A percentile compares a stretch with the other conserved stretches of the same genome.
phyloP scores from a whole-genome alignment of 768 basidiomycete genomes.

The Boletellus ananas region DNA sequence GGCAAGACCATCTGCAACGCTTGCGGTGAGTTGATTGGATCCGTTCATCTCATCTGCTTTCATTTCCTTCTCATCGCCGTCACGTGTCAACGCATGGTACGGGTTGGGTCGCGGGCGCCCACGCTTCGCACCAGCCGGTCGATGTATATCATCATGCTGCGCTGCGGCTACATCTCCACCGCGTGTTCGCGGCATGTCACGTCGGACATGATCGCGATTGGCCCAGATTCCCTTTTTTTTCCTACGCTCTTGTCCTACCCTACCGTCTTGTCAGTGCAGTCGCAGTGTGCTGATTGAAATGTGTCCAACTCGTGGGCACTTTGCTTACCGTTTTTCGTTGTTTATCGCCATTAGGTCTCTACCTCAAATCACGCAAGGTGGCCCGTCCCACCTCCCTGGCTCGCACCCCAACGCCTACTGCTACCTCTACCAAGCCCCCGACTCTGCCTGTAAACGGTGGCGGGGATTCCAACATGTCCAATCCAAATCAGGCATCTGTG shows the following conservation, averaged over 20 bases:
- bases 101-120: slow-evolving; percentile 32
- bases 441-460: slow-evolving; percentile 33
- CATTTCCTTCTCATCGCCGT: slow-evolving; percentile 30
- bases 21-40: slow-evolving; percentile 63
- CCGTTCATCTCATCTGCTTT: slow-evolving; percentile 32
- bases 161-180: slow-evolving; percentile 29
- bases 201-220: slow-evolving; percentile 34
- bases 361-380: slow-evolving; percentile 79
- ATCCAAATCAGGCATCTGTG: slow-evolving; percentile 34
- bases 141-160: slow-evolving; percentile 34
- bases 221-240: slow-evolving; percentile 27
- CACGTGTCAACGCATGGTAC: slow-evolving; percentile 39
- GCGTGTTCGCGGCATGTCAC: slow-evolving; percentile 35
- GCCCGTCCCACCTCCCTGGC: slow-evolving; percentile 64
- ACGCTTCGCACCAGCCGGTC: slow-evolving; percentile 27
- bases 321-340: slow-evolving; percentile 31
- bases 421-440: slow-evolving; percentile 31
- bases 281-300: slow-evolving; percentile 39
- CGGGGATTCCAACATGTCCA: slow-evolving; percentile 34
- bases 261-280: slow-evolving; percentile 34
- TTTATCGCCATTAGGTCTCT: slow-evolving; percentile 58
- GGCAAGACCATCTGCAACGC: slow-evolving; percentile 88
- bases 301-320: slow-evolving; percentile 37
- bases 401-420: slow-evolving; percentile 34
- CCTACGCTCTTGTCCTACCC: slow-evolving; percentile 30